These are phyloP conservation scores for Inga oerstediana DNA, from an alignment of 306 rosid genomes.

Conservation along the genomic window DNA sequence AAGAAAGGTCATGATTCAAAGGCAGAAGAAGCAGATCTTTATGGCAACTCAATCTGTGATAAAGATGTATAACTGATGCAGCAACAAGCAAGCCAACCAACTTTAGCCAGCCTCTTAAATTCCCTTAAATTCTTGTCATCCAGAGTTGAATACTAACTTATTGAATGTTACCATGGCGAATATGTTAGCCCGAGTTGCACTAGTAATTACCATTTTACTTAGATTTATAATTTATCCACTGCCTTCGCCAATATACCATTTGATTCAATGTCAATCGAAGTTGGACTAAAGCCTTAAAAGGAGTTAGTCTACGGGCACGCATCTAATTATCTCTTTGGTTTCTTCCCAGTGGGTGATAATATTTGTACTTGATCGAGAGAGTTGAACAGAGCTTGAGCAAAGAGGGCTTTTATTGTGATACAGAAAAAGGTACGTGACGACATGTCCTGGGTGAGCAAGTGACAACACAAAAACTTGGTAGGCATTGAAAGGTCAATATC, in stretches of 20 bases:
- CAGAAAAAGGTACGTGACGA: neutral
- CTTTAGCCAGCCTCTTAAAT: neutral
- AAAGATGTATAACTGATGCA: constrained; percentile 25
- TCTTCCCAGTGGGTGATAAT: neutral
- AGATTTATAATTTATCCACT: neutral
- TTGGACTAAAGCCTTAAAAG: neutral
- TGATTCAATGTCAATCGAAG: neutral
- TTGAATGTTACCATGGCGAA: neutral
- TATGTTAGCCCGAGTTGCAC: neutral
- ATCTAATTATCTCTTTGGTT: neutral
- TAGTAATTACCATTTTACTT: neutral
- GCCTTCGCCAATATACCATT: neutral
- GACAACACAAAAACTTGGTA: neutral
- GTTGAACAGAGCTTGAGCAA: neutral
- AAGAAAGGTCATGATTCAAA: constrained; percentile 29
- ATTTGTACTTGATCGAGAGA: neutral
- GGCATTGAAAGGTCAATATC: neutral
- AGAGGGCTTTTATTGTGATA: neutral
- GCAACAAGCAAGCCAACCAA: neutral
- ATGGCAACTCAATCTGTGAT: constrained; percentile 2
- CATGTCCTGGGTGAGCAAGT: neutral
- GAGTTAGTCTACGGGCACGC: neutral
- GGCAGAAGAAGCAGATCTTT: constrained; percentile 19
- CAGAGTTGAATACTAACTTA: neutral
- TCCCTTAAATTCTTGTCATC: neutral